Percentiles rank a stretch among this genome's conserved stretches.
Conservation (phyloP, 2,329 filamentous ascomycete species). For the Hypoxylon sp. region DNA sequence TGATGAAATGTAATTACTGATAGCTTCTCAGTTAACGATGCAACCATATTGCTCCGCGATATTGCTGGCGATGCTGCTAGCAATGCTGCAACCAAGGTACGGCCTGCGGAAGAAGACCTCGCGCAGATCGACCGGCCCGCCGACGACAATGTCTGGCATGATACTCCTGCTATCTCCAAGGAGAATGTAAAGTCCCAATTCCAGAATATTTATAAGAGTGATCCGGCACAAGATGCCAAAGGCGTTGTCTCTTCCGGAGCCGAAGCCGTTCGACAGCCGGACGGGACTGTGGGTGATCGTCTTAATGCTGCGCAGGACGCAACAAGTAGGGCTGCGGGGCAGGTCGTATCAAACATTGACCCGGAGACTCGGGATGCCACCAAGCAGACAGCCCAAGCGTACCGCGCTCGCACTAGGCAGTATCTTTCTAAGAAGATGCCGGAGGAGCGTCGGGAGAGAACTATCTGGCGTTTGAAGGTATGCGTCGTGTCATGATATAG, state of each 20-base stretch:
- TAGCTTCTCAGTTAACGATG: slow-evolving; percentile 76
- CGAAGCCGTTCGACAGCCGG: slow-evolving; percentile 57
- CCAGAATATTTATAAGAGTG: slow-evolving; percentile 72
- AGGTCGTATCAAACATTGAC: slow-evolving; percentile 73
- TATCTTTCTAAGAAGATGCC: slow-evolving; percentile 92
- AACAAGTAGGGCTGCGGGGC: slow-evolving; percentile 63
- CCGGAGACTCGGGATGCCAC: slow-evolving; percentile 68
- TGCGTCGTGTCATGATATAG: slow-evolving; percentile 18
- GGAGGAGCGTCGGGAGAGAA: slow-evolving; percentile 91
- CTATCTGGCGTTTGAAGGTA: slow-evolving; percentile 85
- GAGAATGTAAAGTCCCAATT: slow-evolving; percentile 78
- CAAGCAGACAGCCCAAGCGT: slow-evolving; percentile 60
- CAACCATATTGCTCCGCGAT: slow-evolving; percentile 84
- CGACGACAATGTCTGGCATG: slow-evolving; percentile 94
- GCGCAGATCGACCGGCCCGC: slow-evolving; percentile 85
- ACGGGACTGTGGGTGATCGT: slow-evolving; percentile 48
- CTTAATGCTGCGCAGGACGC: slow-evolving; percentile 50
- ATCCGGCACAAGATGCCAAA: slow-evolving; percentile 70
- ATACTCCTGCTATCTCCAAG: slow-evolving; percentile 82
- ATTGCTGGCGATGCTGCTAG: slow-evolving; percentile 91
- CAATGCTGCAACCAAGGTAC: slow-evolving; percentile 81
- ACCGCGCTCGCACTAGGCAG: slow-evolving; percentile 68
- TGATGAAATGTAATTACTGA: not conserved
- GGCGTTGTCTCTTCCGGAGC: slow-evolving; percentile 69
- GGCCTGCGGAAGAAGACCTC: slow-evolving; percentile 83